Evolutionary conservation across 2,329 filamentous ascomycete genomes (phyloP).

Genomic region (Leptographium procerum): DNA sequence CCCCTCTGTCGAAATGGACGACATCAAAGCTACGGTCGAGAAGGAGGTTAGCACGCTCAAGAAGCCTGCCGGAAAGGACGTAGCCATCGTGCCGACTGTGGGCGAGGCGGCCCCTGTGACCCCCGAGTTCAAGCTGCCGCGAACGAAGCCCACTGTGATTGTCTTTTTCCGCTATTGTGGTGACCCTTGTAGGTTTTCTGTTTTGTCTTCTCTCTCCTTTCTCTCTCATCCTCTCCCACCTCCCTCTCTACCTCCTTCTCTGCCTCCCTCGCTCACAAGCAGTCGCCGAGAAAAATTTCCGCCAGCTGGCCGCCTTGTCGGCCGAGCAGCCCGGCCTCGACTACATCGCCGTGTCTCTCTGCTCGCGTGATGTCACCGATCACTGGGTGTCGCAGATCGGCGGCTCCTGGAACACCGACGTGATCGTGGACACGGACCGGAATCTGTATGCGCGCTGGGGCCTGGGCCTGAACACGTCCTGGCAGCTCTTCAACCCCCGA

Average conservation of each 20-base stretch:
- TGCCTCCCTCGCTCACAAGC: background rate
- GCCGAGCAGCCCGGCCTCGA: conserved; percentile 34
- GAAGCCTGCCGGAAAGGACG: conserved; percentile 19
- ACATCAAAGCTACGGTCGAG: background rate
- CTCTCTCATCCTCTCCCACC: background rate
- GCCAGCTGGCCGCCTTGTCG: conserved; percentile 39
- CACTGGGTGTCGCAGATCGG: conserved; percentile 45
- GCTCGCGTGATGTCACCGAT: conserved; percentile 38
- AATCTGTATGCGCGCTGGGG: conserved; percentile 56
- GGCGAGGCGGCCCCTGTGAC: conserved; percentile 46
- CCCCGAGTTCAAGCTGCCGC: conserved; percentile 38
- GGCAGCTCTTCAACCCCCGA: conserved; percentile 50
- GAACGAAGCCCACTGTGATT: conserved; percentile 46
- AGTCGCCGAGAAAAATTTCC: conserved; percentile 61
- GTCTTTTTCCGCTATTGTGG: conserved; percentile 64
- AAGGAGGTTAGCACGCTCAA: conserved; percentile 3
- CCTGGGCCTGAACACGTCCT: conserved; percentile 46
- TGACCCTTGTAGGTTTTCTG: conserved; percentile 51
- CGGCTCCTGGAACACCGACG: conserved; percentile 43
- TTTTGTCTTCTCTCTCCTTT: background rate
- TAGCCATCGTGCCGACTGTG: conserved; percentile 36
- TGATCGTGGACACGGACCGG: conserved; percentile 47
- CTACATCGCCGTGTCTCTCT: conserved; percentile 55
- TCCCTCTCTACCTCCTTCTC: background rate
- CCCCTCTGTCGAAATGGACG: conserved; percentile 10